Evolutionary conservation across 2,329 filamentous ascomycete genomes (phyloP).

Genomic region (Aspergillus cejpii): DNA sequence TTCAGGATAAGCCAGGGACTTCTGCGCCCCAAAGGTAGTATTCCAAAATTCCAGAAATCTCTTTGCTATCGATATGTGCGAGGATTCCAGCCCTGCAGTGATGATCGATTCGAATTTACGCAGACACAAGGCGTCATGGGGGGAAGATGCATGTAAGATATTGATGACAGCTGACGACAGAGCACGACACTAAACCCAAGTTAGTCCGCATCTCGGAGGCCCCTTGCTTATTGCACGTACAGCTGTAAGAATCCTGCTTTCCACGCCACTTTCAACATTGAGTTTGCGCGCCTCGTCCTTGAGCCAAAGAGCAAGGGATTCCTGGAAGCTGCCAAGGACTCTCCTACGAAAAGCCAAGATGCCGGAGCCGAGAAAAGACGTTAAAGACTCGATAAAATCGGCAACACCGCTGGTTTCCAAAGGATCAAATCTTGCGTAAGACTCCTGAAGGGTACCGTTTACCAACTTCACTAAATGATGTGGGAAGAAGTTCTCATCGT

Average conservation of each 20-base stretch:
- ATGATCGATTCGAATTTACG: conserved; percentile 48
- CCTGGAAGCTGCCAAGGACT: conserved; percentile 55
- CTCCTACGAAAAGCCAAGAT: conserved; percentile 48
- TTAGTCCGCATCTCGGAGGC: conserved; percentile 16
- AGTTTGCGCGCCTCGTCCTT: conserved; percentile 28
- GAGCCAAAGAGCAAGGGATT: conserved; percentile 31
- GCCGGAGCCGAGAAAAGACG: conserved; percentile 48
- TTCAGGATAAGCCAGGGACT: conserved; percentile 57
- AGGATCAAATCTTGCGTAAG: conserved; percentile 47
- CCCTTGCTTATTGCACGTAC: conserved; percentile 24
- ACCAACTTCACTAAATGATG: conserved; percentile 59
- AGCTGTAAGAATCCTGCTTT: conserved; percentile 30
- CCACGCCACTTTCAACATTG: conserved; percentile 21
- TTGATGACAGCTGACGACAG: conserved; percentile 29
- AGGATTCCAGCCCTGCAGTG: conserved; percentile 49
- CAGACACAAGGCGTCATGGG: conserved; percentile 37
- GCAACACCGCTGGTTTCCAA: conserved; percentile 38
- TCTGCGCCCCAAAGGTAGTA: conserved; percentile 55
- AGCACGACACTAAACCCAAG: conserved; percentile 25
- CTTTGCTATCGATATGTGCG: conserved; percentile 46
- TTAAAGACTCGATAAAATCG: conserved; percentile 50
- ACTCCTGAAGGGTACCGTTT: conserved; percentile 46
- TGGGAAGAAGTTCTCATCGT: conserved; percentile 15
- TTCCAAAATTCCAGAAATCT: conserved; percentile 62
- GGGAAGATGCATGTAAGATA: conserved; percentile 25